phyloP scores from a whole-genome alignment of 495 filamentous ascomycete species.

The Cetradonia linearis region DNA sequence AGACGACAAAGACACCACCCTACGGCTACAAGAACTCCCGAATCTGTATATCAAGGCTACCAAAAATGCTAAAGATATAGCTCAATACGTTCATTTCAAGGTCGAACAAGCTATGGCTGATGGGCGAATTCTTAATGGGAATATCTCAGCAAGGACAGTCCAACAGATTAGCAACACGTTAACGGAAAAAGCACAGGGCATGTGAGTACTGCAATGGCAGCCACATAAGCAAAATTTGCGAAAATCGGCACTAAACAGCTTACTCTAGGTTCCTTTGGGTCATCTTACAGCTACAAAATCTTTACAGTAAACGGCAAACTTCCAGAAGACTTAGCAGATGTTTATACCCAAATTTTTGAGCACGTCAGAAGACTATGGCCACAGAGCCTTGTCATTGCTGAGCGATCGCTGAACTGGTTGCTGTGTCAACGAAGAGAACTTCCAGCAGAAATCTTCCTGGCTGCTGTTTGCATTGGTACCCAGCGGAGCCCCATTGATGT shows the following conservation, averaged over 20 bases:
- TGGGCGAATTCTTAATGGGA: constrained; percentile 12
- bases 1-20: constrained; percentile 31
- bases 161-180: neutral
- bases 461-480: neutral
- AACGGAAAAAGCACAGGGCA: neutral
- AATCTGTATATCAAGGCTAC: constrained; percentile 32
- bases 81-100: constrained; percentile 26
- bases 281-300: neutral
- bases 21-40: constrained; percentile 21
- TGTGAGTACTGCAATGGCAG: neutral
- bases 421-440: neutral
- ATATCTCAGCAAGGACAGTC: neutral
- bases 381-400: neutral
- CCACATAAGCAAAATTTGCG: neutral
- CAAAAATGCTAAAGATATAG: constrained; percentile 28
- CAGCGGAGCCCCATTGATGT: neutral
- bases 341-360: neutral
- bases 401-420: neutral
- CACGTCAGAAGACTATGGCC: neutral
- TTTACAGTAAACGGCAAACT: neutral
- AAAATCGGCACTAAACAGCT: neutral
- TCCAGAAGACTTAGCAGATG: neutral
- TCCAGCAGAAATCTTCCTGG: neutral
- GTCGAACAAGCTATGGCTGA: constrained; percentile 23
- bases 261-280: constrained; percentile 1